Evolutionary conservation across 2,329 filamentous ascomycete species (phyloP).

Genomic region (Ophiocordyceps polyrhachis-furcata): DNA sequence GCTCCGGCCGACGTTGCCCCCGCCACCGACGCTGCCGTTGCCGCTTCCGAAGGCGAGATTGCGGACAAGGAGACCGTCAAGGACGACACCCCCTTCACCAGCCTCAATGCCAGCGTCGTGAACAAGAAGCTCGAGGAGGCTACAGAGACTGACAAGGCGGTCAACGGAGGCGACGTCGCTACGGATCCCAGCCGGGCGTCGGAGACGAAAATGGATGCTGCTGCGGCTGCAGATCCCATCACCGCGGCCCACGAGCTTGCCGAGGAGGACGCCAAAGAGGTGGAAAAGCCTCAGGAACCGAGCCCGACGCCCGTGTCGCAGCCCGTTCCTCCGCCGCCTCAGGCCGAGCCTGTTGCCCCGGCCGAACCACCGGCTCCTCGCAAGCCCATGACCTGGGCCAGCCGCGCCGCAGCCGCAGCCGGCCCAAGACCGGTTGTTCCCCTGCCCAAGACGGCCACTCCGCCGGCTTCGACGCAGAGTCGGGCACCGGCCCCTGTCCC

Average conservation of each 20-base stretch:
- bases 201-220: slow-evolving; percentile 17
- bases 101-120: slow-evolving; percentile 33
- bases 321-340: slow-evolving; percentile 15
- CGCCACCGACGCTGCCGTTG: slow-evolving; percentile 10
- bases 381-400: slow-evolving; percentile 61
- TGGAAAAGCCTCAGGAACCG: slow-evolving; percentile 50
- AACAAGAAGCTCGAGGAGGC: slow-evolving; percentile 62
- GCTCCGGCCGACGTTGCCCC: slow-evolving; percentile 6
- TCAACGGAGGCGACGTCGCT: slow-evolving; percentile 14
- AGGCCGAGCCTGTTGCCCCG: slow-evolving; percentile 27
- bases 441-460: slow-evolving; percentile 36
- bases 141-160: slow-evolving; percentile 16
- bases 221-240: slow-evolving; percentile 22
- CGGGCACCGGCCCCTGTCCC: slow-evolving; percentile 30
- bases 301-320: slow-evolving; percentile 31
- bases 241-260: slow-evolving; percentile 32
- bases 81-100: slow-evolving; percentile 3
- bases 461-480: slow-evolving; percentile 27
- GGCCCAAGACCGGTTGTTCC: slow-evolving; percentile 33
- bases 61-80: slow-evolving; percentile 23
- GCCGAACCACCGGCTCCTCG: slow-evolving; percentile 25
- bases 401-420: slow-evolving; percentile 41
- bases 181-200: slow-evolving; percentile 19
- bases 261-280: slow-evolving; percentile 35
- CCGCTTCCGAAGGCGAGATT: slow-evolving; percentile 11